Conservation (phyloP, 169 alveolate genomes). For the Ichthyophthirius multifiliis region DNA sequence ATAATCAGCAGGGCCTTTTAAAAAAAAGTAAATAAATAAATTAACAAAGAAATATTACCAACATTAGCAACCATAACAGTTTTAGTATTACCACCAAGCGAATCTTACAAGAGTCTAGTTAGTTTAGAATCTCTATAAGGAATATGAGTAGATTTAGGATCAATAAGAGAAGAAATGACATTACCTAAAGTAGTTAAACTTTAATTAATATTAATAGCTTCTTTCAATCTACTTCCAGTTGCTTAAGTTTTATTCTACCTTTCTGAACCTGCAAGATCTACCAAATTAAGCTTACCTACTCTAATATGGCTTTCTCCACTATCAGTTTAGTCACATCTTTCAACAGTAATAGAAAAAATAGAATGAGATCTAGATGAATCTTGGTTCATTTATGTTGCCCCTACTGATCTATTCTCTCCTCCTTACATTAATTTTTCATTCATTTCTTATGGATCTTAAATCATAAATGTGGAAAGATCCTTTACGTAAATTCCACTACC, state of each 20-base stretch:
- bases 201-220: slow-evolving; percentile 91
- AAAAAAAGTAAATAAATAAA: background rate
- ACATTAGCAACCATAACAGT: slow-evolving; percentile 94
- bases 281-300: slow-evolving; percentile 89
- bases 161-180: slow-evolving; percentile 91
- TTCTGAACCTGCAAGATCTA: slow-evolving; percentile 97
- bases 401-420: slow-evolving; percentile 83
- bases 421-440: slow-evolving; percentile 77
- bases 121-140: slow-evolving; percentile 97
- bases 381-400: slow-evolving; percentile 87
- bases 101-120: slow-evolving; percentile 92
- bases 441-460: slow-evolving; percentile 85
- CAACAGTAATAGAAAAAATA: slow-evolving; percentile 87
- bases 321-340: slow-evolving; percentile 72
- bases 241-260: slow-evolving; percentile 89
- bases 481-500: slow-evolving; percentile 53
- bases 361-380: slow-evolving; percentile 89
- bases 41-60: background rate
- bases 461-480: slow-evolving; percentile 82
- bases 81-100: slow-evolving; percentile 95
- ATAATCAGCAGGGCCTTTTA: slow-evolving; percentile 86
- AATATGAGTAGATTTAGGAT: slow-evolving; percentile 85
- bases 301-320: slow-evolving; percentile 87
- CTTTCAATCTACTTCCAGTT: slow-evolving; percentile 86
- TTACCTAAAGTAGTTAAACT: slow-evolving; percentile 89